Evolutionary conservation across 2,329 filamentous ascomycete species (phyloP), one percentile per base, ranked within the genome.

Genomic region (Aaosphaeria pasadenensis): DNA sequence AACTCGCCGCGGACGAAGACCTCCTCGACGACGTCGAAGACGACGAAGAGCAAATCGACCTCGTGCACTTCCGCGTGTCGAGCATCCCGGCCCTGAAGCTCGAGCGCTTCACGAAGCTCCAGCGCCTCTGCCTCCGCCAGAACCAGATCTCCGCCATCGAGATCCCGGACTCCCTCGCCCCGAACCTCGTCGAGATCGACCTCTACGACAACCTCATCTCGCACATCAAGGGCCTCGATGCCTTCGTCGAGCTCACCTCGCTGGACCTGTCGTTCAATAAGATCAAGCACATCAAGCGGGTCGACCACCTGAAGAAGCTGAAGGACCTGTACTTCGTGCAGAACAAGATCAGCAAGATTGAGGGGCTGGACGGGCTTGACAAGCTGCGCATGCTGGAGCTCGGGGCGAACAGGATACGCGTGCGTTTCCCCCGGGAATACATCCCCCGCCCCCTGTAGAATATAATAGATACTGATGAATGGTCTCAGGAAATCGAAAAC

Each of bases 181-280:
- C 75, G 2, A 89, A 84, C 1, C 76, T 99, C 38, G 74, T 83
- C 62, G 94, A 99, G 51, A 81, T 99, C 44, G 94, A 99, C 62
- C 81, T 99, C 50, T 99, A 99, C 76, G 94, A 99, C 74, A 99
- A 99, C 71, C 80, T 95, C 13, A 91, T 99, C 60, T 83, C 85
- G 7, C 91, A 95, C 70, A 84, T 96, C 71, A 85, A 86, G 56
- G 89, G 89, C 30, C 80, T 99, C 41, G 91, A 96, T 46, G 77
- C 83, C 41, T 82, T 96, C 48, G 83, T 79, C 9, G 79, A 88
- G 52, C 81, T 99, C 46, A 89, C 82, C 5, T 87, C 77, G 48
- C 82, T 99, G 46, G 94, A 99, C 68, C 79, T 99, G 44, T 95
- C 89, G 70, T 99, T 96, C 82, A 99, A 99, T 78, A 97, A 97